Evolutionary conservation across 257 asterid genomes (phyloP), one percentile per base, ranked within the genome.

Genomic region (Primulina eburnea): DNA sequence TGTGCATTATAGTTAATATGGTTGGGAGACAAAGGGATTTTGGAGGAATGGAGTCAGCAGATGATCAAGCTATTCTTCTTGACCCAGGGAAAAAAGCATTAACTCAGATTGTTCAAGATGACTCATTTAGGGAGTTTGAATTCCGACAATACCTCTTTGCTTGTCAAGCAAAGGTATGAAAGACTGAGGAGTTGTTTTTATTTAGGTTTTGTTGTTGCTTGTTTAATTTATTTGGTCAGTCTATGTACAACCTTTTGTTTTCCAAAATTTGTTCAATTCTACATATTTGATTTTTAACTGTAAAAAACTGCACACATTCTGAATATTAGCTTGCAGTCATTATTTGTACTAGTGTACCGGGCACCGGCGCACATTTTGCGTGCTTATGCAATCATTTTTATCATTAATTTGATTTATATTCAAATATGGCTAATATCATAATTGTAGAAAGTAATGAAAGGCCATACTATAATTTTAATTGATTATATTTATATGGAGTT

Each of bases 71-170:
- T 73, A 82, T 85, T 69, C 82, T 94, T 71, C 89, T 94, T 72
- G 88, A 91, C 70, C 89, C 95, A 33, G 92, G 86, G 34, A 88
- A 78, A 72, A 91, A 85, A 77, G 64, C 87, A 73, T 80, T 94
- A 77, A 82, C 88, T 30, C 96, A 86, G 80, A 94, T 94, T 77
- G 87, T 94, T 77, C 92, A 82, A 70, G 95, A 94, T 63, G 99
- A 91, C 79, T 88, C 97, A 57, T 91, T 94, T 77, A 85, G 97
- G 86, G 97, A 94, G 76, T 94, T 91, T 71, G 97, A 94, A 78
- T 94, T 94, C 90, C 84, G 95, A 83, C 99, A 94, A 85, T 94
- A 94, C 82, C 84, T 94, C 73, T 94, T 94, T 86, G 87, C 97
- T 83, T 89, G 97, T 81, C 97, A 94, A 83, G 95, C 97, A 69